Evolutionary conservation across 176 grass and related monocot genomes (phyloP).

Genomic region (Aegilops sharonensis): DNA sequence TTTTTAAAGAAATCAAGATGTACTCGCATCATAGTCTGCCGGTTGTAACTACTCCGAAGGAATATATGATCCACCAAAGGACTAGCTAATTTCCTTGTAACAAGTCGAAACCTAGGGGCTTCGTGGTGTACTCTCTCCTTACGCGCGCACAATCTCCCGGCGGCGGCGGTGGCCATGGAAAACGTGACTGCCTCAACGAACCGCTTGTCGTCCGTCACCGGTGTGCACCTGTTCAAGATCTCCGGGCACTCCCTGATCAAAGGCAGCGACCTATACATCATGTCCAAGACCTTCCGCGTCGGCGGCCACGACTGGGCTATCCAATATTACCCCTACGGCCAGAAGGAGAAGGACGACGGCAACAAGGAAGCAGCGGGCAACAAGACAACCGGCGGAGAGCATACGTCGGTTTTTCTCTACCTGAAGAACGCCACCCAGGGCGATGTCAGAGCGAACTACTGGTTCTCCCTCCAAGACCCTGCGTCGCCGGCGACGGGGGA

Average conservation of each 20-base stretch:
- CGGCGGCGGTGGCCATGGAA: background rate
- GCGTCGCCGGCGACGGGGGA: background rate
- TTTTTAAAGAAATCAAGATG: too few species aligned
- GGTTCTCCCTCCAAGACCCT: background rate
- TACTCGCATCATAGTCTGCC: too few species aligned
- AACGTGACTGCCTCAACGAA: background rate
- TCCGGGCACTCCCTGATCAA: background rate
- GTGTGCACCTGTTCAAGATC: conserved; percentile 6
- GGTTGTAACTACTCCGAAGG: too few species aligned
- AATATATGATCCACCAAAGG: too few species aligned
- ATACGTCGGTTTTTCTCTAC: background rate
- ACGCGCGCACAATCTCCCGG: background rate
- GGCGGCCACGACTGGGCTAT: background rate
- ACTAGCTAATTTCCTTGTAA: too few species aligned
- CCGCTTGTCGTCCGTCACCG: background rate
- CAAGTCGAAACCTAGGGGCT: too few species aligned
- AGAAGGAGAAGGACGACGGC: background rate
- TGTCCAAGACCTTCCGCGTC: background rate
- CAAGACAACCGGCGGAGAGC: background rate
- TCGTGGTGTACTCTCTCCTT: background rate
- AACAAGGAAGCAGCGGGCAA: background rate
- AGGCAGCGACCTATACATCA: background rate
- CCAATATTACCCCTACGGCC: background rate
- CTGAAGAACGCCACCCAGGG: background rate
- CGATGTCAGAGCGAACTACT: background rate